Evolutionary conservation across 441 rosid genomes (phyloP), one percentile per base, ranked within the genome.

Genomic region (Omphalea diandra): DNA sequence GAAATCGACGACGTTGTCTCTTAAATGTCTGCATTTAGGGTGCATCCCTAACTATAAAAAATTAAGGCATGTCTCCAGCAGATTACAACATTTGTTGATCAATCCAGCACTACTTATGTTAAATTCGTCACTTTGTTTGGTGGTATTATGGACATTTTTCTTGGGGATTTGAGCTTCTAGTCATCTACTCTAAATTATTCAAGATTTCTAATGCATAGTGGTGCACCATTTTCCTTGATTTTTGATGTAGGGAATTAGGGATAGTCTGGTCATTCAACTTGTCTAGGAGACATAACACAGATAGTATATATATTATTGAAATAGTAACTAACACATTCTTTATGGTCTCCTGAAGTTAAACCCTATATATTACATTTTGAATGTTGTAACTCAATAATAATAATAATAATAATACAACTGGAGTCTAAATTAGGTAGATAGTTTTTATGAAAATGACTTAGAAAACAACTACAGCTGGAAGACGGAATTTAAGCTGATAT

Each of bases 91-190:
- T n/a, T n/a, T 49, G 54, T 9, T 49, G 5, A 49, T 49, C 20
- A 18, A 49, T 2, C 22, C 1, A 9, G n/a, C 12, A 4, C 5
- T 32, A 43, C 1, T 53, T 26, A 18, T 58, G 41, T 58, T 43
- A 38, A 20, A 38, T 22, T 61, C 22, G 49, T 61, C 49, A 24
- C 10, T 5, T 22, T 61, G 10, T 40, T n/a, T 35, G 1, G n/a
- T 35, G 63, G 35, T 33, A 11, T 58, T 60, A 60, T 60, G 47
- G 11, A 60, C 15, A 60, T 0, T 38, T 33, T n/a, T 61, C 5
- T 61, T 61, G 33, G 46, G 65, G 49, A 61, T 61, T 61, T 38
- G 65, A 61, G 65, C 65, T 40, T 10, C n/a, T 0, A 5, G 9
- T 38, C 29, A 38, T 61, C 65, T 5, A 22, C 4, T 35, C 63